These are phyloP conservation scores for Trypanosoma cruzi DNA, from an alignment of 208 protist species.

Conservation along the genomic window DNA sequence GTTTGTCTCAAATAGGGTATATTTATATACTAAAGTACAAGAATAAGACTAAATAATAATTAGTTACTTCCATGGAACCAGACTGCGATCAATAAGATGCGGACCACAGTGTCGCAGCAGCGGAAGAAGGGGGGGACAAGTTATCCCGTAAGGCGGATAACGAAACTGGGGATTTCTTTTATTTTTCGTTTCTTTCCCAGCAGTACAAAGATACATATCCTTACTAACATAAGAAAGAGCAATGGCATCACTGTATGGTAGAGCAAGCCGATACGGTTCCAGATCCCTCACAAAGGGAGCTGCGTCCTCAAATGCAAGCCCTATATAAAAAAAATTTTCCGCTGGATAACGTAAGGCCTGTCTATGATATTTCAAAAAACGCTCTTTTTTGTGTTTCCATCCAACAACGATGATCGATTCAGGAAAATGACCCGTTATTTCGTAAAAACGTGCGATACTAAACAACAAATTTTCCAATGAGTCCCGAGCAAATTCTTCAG, in stretches of 20 bases:
- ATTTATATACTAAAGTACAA: constrained; percentile 17
- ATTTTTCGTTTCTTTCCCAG: constrained; percentile 11
- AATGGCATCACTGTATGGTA: constrained; percentile 21
- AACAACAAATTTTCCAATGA: constrained; percentile 60
- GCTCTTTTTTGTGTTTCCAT: constrained; percentile 43
- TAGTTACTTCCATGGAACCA: constrained; percentile 25
- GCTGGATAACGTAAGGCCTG: constrained; percentile 39
- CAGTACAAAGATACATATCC: constrained; percentile 35
- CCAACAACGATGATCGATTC: constrained; percentile 37
- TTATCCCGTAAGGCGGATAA: constrained; percentile 26
- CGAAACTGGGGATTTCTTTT: constrained; percentile 28
- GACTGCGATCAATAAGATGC: constrained; percentile 14
- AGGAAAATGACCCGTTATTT: constrained; percentile 39
- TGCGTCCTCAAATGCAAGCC: constrained; percentile 32
- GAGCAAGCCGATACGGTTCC: constrained; percentile 19
- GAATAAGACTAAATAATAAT: no score
- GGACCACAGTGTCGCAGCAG: constrained; percentile 31
- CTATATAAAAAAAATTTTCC: constrained; percentile 35
- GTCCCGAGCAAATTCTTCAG: constrained; percentile 49
- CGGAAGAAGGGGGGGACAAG: constrained; percentile 24
- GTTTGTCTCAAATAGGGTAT: not conserved
- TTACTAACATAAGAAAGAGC: constrained; percentile 25
- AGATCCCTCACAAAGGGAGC: constrained; percentile 8
- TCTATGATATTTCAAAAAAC: constrained; percentile 42
- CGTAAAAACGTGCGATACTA: constrained; percentile 43